Evolutionary conservation across 2,329 filamentous ascomycete genomes (phyloP).

Genomic region (Fusarium mangiferae): DNA sequence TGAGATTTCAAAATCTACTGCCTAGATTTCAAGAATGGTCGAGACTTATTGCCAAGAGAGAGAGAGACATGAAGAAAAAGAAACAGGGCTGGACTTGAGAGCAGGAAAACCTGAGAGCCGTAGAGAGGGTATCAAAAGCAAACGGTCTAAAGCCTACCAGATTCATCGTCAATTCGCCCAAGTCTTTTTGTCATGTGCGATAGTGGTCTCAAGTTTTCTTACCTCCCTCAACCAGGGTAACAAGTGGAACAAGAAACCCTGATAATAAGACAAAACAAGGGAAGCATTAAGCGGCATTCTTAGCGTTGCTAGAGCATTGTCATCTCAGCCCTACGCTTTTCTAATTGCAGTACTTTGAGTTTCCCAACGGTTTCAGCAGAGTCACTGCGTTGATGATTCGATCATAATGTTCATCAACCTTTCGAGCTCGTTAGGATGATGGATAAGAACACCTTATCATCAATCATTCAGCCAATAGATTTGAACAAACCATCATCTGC

Average conservation of each 20-base stretch:
- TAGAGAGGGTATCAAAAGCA: background rate
- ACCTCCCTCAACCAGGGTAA: background rate
- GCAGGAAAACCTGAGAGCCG: background rate
- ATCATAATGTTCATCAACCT: background rate
- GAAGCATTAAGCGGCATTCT: constrained; percentile 9
- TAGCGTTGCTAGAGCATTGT: constrained; percentile 6
- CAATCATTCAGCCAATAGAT: background rate
- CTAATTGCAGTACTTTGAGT: background rate
- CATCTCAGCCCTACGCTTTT: constrained; percentile 19
- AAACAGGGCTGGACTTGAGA: background rate
- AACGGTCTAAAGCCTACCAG: no score
- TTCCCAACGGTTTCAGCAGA: background rate
- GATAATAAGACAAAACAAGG: background rate
- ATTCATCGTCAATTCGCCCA: background rate
- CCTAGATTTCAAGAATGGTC: background rate
- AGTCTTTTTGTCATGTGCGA: background rate
- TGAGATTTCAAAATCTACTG: background rate
- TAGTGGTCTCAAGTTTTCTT: background rate
- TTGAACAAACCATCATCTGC: background rate
- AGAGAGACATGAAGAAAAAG: constrained; percentile 11
- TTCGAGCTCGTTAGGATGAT: background rate
- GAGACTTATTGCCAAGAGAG: background rate
- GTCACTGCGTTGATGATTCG: background rate
- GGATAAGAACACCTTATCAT: background rate
- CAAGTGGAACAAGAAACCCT: background rate